A percentile compares a stretch with the other conserved stretches of the same genome.
These are phyloP conservation scores for Jackrogersella multiformis DNA, from an alignment of 495 filamentous ascomycete species.

Conservation along the genomic window DNA sequence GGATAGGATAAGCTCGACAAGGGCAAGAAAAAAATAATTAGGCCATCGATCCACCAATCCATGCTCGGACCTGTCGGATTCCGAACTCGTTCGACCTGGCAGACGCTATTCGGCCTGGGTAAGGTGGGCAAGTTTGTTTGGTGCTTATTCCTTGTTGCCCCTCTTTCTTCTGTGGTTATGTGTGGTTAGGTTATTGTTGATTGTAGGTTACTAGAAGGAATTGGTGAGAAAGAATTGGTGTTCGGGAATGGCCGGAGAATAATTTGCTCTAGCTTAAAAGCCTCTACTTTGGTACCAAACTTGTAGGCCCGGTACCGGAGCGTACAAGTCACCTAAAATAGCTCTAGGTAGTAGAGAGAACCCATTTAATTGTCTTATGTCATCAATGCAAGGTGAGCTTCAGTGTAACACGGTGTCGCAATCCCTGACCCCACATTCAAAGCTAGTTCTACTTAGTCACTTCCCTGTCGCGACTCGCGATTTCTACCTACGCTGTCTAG, in stretches of 20 bases:
- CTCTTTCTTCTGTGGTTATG: not conserved
- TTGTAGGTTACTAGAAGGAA: not conserved
- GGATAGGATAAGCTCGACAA: slow-evolving; percentile 22
- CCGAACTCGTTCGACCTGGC: slow-evolving; percentile 32
- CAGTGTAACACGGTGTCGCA: slow-evolving; percentile 13
- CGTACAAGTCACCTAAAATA: not conserved
- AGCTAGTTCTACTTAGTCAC: not conserved
- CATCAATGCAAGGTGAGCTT: slow-evolving; percentile 14
- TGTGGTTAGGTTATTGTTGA: not conserved
- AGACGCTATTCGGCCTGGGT: not conserved
- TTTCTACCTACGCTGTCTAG: not conserved
- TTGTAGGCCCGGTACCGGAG: slow-evolving; percentile 32
- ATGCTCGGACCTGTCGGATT: slow-evolving; percentile 42
- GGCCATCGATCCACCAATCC: slow-evolving; percentile 29
- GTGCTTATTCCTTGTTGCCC: not conserved
- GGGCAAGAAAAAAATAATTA: slow-evolving; percentile 18
- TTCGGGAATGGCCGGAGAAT: slow-evolving; percentile 27
- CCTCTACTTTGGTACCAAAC: slow-evolving; percentile 12
- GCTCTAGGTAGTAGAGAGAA: not conserved
- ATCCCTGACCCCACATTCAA: not conserved
- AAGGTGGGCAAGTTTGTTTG: not conserved
- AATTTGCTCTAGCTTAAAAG: slow-evolving; percentile 24
- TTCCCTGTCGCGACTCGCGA: slow-evolving; percentile 6
- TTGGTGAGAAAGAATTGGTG: slow-evolving; percentile 1
- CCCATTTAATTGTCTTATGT: slow-evolving; percentile 5